These are phyloP conservation scores for Pseudogymnoascus sp. DNA, from an alignment of 2,329 filamentous ascomycete genomes.

Conservation along the genomic window DNA sequence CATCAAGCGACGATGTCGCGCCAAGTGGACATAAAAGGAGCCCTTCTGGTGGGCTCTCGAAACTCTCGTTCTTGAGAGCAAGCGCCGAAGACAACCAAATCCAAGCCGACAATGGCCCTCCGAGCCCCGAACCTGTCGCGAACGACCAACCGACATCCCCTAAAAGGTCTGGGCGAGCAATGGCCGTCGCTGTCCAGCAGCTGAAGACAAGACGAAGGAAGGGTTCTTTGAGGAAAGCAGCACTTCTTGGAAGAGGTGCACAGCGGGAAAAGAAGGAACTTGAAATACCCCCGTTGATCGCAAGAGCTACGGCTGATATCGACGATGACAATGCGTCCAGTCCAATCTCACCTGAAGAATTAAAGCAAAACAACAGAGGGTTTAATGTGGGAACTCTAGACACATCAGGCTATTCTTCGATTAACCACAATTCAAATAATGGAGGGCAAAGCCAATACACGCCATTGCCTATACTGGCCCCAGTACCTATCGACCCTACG, in stretches of 20 bases:
- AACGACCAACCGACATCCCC: slow-evolving; percentile 20
- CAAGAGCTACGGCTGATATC: slow-evolving; percentile 26
- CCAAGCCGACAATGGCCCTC: slow-evolving; percentile 18
- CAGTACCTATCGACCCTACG: slow-evolving; percentile 26
- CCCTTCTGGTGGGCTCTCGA: slow-evolving; percentile 50
- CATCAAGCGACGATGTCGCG: slow-evolving; percentile 1
- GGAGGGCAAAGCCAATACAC: background rate
- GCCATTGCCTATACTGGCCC: slow-evolving; percentile 14
- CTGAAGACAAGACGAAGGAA: slow-evolving; percentile 60
- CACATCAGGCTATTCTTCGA: slow-evolving; percentile 23
- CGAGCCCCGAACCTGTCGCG: slow-evolving; percentile 25
- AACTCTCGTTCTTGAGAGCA: slow-evolving; percentile 59
- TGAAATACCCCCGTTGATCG: slow-evolving; percentile 27
- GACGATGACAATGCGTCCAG: slow-evolving; percentile 15
- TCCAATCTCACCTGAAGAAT: slow-evolving; percentile 22
- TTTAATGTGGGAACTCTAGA: slow-evolving; percentile 43
- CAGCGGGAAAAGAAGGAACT: slow-evolving; percentile 51
- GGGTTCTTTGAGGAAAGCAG: slow-evolving; percentile 81
- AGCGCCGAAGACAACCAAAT: slow-evolving; percentile 31
- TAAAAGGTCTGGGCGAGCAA: slow-evolving; percentile 25
- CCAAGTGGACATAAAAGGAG: slow-evolving; percentile 23
- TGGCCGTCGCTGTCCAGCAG: slow-evolving; percentile 33
- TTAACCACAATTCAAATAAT: background rate
- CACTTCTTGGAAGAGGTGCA: slow-evolving; percentile 66
- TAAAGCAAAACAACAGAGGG: slow-evolving; percentile 15